Conservation (phyloP, 306 rosid genomes). For the Nissolia schottii region DNA sequence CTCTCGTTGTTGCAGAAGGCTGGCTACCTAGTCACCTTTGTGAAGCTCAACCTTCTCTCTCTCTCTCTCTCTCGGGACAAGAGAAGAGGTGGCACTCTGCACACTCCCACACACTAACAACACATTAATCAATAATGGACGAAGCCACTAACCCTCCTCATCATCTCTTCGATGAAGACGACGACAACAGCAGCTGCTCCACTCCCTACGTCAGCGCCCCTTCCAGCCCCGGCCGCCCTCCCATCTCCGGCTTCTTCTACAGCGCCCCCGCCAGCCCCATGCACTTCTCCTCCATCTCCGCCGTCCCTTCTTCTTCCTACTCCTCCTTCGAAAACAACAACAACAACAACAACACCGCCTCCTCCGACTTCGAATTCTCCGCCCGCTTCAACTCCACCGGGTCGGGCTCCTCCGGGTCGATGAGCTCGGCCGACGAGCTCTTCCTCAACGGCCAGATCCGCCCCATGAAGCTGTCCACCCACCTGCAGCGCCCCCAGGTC, state of each 20-base stretch:
- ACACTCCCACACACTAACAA: background rate
- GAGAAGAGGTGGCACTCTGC: background rate
- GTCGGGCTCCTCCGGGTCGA: constrained; percentile 34
- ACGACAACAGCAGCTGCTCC: constrained; percentile 72
- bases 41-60: background rate
- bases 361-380: constrained; percentile 71
- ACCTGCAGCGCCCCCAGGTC: constrained; percentile 59
- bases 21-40: background rate
- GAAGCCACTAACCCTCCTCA: background rate
- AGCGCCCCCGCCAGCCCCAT: constrained; percentile 95
- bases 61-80: background rate
- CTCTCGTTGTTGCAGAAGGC: background rate
- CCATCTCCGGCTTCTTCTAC: constrained; percentile 66
- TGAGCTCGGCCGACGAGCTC: constrained; percentile 82
- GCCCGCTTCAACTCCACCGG: constrained; percentile 45
- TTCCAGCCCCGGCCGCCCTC: constrained; percentile 80
- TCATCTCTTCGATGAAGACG: constrained; percentile 35
- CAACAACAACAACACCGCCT: too few species aligned
- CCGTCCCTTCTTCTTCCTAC: constrained; percentile 28
- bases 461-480: constrained; percentile 72
- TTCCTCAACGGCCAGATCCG: constrained; percentile 75
- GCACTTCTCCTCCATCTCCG: constrained; percentile 48
- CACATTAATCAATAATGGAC: background rate
- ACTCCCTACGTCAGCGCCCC: constrained; percentile 96
- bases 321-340: constrained; percentile 4